Conservation (phyloP, 495 filamentous ascomycete genomes). For the Aspergillus bertholletiae region DNA sequence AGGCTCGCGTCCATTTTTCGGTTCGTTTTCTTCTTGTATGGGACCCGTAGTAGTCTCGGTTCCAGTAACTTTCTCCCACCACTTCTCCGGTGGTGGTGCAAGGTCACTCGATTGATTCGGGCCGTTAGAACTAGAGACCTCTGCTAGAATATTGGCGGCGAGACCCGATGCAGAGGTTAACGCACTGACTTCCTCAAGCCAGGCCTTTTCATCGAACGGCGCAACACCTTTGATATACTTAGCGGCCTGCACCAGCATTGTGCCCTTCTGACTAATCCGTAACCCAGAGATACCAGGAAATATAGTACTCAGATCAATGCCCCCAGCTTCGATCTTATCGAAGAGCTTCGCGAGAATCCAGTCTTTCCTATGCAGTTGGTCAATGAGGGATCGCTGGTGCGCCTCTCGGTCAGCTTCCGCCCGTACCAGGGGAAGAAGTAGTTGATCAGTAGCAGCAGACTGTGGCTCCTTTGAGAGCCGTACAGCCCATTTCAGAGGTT, state of each 20-base stretch:
- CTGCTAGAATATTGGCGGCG: slow-evolving; percentile 25
- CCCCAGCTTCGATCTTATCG: slow-evolving; percentile 71
- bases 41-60: slow-evolving; percentile 1
- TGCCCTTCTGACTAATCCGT: slow-evolving; percentile 30
- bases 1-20: not conserved
- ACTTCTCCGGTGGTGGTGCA: slow-evolving; percentile 22
- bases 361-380: slow-evolving; percentile 71
- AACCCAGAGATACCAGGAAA: slow-evolving; percentile 61
- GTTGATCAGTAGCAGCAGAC: slow-evolving; percentile 51
- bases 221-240: slow-evolving; percentile 45
- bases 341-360: slow-evolving; percentile 68
- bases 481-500: slow-evolving; percentile 68
- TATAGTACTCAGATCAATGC: slow-evolving; percentile 62
- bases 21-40: slow-evolving; percentile 3
- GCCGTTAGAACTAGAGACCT: slow-evolving; percentile 14
- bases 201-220: slow-evolving; percentile 42
- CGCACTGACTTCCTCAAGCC: slow-evolving; percentile 29
- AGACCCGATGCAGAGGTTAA: slow-evolving; percentile 14
- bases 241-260: slow-evolving; percentile 29
- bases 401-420: slow-evolving; percentile 49
- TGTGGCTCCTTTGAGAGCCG: slow-evolving; percentile 51
- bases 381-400: slow-evolving; percentile 53
- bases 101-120: slow-evolving; percentile 7
- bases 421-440: slow-evolving; percentile 68
- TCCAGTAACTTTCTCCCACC: slow-evolving; percentile 36